phyloP scores from a whole-genome alignment of 306 rosid genomes.

The Heteromeles arbutifolia region DNA sequence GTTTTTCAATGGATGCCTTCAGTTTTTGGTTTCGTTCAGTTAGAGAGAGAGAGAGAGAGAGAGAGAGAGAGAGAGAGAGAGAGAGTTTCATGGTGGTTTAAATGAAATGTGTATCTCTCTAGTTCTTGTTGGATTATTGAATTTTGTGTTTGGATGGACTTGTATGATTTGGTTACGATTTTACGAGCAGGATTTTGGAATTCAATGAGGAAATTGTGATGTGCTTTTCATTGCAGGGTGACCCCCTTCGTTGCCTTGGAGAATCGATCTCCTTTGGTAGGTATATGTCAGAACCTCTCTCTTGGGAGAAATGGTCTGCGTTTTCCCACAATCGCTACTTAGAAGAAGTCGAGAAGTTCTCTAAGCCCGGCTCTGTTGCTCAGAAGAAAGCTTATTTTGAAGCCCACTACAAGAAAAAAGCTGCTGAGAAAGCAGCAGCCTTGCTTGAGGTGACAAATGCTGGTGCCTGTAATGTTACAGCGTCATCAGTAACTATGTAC shows the following conservation, averaged over 20 bases:
- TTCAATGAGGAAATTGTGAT: slow-evolving; percentile 9
- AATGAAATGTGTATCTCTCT: slow-evolving; percentile 19
- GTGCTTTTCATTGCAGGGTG: slow-evolving; percentile 37
- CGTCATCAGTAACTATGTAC: slow-evolving; percentile 21
- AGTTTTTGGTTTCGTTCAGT: neutral
- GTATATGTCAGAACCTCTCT: slow-evolving; percentile 60
- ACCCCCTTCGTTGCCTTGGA: slow-evolving; percentile 43
- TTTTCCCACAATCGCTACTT: slow-evolving; percentile 75
- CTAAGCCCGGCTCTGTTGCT: slow-evolving; percentile 92
- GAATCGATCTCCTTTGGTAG: slow-evolving; percentile 90
- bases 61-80: neutral
- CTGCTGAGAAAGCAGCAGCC: slow-evolving; percentile 58
- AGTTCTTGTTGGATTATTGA: neutral
- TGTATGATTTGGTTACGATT: neutral
- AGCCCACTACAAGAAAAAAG: slow-evolving; percentile 83
- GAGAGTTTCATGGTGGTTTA: slow-evolving; percentile 16
- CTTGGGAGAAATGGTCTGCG: slow-evolving; percentile 86
- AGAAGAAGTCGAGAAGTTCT: slow-evolving; percentile 74
- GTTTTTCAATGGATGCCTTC: neutral
- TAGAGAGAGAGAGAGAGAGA: neutral
- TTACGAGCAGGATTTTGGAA: neutral
- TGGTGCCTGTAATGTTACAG: slow-evolving; percentile 3
- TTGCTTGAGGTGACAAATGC: slow-evolving; percentile 38
- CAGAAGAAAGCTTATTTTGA: slow-evolving; percentile 85
- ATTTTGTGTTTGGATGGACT: neutral